Base-by-base conservation (phyloP, 169 alveolate species). In the Cryptosporidium bovis region DNA sequence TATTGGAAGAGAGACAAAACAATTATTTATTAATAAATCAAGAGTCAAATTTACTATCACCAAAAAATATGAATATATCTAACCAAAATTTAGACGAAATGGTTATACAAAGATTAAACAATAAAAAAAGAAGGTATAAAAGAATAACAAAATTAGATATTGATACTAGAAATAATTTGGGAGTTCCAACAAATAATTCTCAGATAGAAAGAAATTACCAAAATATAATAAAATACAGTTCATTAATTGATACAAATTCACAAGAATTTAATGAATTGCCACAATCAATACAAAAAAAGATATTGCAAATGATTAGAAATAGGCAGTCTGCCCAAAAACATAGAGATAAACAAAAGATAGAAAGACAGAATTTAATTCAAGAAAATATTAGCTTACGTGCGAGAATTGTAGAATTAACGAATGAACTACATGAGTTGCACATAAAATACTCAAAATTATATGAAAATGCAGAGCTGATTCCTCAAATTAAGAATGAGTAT, bases 281-380 rank as follows among this genome's bases (percentile, higher is more conserved):
- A 24, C 69, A 56, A 13, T 36, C 87, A 36, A 77, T 77, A 64
- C 87, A 77, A 20, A 77, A 62, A 62, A 77, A 77, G 15, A 46
- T 77, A 56, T 27, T 77, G n/a, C 87, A 77, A 77, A 77, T 77
- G 87, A 60, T 77, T 6, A 77, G 87, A 40, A 77, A 77, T n/a
- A 77, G 87, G 16, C 87, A 77, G 46, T 77, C 87, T n/a, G 87
- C 87, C 3, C 87, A 77, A 46, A 77, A 77, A 34, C 87, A 77
- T 58, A 34, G 87, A 20, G 87, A 77, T 40, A 77, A 77, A 48
- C 87, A 77, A 62, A 77, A 77, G 27, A 77, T 77, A 34, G 87
- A 77, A 27, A 77, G 87, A 16, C 87, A 77, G 27, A 56, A 77
- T 60, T 48, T 77, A 44, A 77, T 56, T 27, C 77, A 77, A 16